Conservation (phyloP, 495 filamentous ascomycete genomes). For the Trichoderma virens region DNA sequence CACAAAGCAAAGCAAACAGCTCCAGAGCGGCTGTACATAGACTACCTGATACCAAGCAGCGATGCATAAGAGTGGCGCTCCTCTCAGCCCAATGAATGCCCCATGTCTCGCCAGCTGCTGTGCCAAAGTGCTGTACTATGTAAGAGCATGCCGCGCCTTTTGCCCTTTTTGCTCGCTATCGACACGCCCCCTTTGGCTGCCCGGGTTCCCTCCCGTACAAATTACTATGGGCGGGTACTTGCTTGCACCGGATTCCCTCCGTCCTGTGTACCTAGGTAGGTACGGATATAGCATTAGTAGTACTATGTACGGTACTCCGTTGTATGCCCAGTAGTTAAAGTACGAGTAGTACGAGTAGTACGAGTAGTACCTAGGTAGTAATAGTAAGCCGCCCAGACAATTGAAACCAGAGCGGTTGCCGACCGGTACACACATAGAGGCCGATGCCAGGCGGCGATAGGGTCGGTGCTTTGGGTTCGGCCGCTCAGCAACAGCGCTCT, state of each 20-base stretch:
- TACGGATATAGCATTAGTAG: background rate
- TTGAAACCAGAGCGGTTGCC: background rate
- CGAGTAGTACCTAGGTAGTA: background rate
- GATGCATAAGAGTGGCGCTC: background rate
- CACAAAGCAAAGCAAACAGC: no score
- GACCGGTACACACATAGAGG: background rate
- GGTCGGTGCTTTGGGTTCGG: background rate
- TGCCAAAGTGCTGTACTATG: background rate
- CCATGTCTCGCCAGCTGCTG: background rate
- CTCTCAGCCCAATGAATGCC: background rate
- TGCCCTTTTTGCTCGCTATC: background rate
- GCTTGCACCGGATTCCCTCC: no score
- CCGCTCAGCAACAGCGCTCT: background rate
- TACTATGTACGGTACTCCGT: background rate
- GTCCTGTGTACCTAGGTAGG: background rate
- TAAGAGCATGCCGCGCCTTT: background rate
- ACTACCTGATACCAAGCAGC: no score
- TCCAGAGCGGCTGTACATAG: no score
- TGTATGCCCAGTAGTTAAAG: no score
- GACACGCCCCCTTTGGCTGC: background rate
- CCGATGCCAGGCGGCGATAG: background rate
- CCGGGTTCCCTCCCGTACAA: background rate
- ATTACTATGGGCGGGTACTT: no score
- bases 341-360: background rate
- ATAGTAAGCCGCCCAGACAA: background rate